Base-by-base conservation (phyloP, 495 filamentous ascomycete species). In the Aspergillus sclerotiicarbonarius region DNA sequence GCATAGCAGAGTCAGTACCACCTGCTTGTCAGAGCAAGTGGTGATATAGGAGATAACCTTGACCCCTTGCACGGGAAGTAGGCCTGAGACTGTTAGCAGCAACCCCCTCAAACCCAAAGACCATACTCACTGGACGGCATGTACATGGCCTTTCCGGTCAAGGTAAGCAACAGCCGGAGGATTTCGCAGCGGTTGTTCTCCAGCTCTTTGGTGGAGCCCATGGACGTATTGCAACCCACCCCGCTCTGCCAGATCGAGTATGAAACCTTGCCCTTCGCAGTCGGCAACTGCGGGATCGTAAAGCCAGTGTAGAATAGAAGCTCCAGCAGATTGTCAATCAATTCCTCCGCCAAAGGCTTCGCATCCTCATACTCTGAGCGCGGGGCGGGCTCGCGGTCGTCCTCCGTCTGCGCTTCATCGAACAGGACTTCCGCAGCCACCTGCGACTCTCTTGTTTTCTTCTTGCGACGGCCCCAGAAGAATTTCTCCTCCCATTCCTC, bases 231-330 rank as follows among this genome's bases (percentile, higher is more conserved):
- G 74, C 93, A 98, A 2, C 94, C 94, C 47, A 99, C 93, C 21
- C 94, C 94, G 63, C 89, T 97, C 71, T 97, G 91, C 94, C 94
- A 99, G 63, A 99, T 98, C 35, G 91, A 87, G 75, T 91, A 96
- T 13, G 89, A 89, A 39, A 96, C 87, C 69, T 96, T 96, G 61
- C 80, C 80, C 67, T 89, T 90, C 37, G 84, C 85, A 45, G 86
- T 81, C 10, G 84, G 72, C 4, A 78, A 72, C 46, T 76, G 69
- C 0, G 92, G 92, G 8, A 97, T 80, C 0, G 92, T 96, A 68
- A 99, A 89, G 45, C 89, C 89, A 19, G 89, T 85, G 69, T 89
- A 96, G 81, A 98, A 99, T 15, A 98, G 80, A 51, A 98, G 73
- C 65, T 97, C 94, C 54, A 93, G 75, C 20, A 98, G 78, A 3